phyloP scores from a whole-genome alignment of 331 rosid genomes.

The Saraca asoca region DNA sequence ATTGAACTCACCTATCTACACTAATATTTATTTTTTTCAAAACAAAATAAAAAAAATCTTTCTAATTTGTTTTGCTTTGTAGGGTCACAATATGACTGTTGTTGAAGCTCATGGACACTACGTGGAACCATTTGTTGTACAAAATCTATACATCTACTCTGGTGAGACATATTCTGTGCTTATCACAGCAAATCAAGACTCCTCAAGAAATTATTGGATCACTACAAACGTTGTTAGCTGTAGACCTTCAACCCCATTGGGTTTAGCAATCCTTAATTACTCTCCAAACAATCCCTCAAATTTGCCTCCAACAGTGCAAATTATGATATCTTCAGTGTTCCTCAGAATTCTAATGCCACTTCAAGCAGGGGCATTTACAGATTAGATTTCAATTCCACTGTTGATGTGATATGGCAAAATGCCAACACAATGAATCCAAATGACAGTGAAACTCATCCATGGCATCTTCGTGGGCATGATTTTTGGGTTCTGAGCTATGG shows the following conservation, averaged over 20 bases:
- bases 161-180: conserved; percentile 46
- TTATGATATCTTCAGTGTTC: conserved; percentile 30
- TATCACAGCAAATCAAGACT: conserved; percentile 28
- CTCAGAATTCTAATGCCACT: conserved; percentile 33
- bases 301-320: conserved; percentile 33
- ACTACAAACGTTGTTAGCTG: conserved; percentile 32
- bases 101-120: conserved; percentile 46
- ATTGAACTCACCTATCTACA: too few relatives aligned
- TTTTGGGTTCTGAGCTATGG: conserved; percentile 41
- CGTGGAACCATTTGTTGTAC: conserved; percentile 35
- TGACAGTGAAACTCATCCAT: conserved; percentile 37
- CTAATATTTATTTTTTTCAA: conserved; percentile 1
- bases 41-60: too few relatives aligned
- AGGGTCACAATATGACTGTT: conserved; percentile 39
- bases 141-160: conserved; percentile 33
- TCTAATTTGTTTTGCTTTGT: conserved; percentile 1
- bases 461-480: conserved; percentile 39
- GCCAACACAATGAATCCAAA: conserved; percentile 28
- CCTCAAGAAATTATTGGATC: conserved; percentile 39
- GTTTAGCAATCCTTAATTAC: conserved; percentile 36
- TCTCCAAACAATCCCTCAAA: conserved; percentile 20
- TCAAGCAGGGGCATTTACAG: conserved; percentile 33
- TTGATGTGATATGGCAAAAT: conserved; percentile 40
- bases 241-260: conserved; percentile 31
- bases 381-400: conserved; percentile 33